phyloP scores from a whole-genome alignment of 148 eudicot species.

The Fagopyrum homotropicum region DNA sequence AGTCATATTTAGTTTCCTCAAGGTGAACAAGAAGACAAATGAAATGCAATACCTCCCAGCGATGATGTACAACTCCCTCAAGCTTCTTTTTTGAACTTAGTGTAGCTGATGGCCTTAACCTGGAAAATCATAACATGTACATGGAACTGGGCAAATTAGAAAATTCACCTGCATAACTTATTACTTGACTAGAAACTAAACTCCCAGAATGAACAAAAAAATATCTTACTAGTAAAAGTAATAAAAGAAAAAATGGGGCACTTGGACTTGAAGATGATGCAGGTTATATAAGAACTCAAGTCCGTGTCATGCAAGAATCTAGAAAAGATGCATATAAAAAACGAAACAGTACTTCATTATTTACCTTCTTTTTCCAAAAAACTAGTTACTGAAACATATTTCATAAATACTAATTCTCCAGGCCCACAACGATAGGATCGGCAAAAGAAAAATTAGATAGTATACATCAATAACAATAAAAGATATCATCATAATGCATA shows the following conservation, averaged over 20 bases:
- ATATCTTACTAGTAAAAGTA: not conserved
- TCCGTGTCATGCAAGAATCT: not conserved
- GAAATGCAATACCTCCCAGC: slow-evolving; percentile 54
- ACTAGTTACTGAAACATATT: not conserved
- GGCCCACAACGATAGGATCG: not conserved
- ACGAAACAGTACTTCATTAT: not conserved
- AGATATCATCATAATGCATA: not conserved
- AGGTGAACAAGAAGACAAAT: not conserved
- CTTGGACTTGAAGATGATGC: not conserved
- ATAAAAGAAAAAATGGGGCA: not conserved
- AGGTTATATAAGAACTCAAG: not conserved
- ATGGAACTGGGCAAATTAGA: not conserved
- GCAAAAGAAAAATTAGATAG: not conserved
- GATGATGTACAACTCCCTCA: slow-evolving; percentile 51
- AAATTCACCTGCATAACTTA: not conserved
- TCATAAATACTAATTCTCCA: not conserved
- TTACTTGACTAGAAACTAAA: not conserved
- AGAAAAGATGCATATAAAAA: not conserved
- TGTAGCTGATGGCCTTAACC: slow-evolving; percentile 59
- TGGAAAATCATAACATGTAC: slow-evolving; percentile 21
- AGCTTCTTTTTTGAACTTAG: slow-evolving; percentile 59
- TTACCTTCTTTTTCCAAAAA: not conserved
- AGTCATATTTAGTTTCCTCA: not conserved
- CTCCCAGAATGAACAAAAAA: not conserved
- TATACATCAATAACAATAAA: not conserved